Evolutionary conservation across 345 rosid genomes (phyloP).

Genomic region (Syzygium grande): DNA sequence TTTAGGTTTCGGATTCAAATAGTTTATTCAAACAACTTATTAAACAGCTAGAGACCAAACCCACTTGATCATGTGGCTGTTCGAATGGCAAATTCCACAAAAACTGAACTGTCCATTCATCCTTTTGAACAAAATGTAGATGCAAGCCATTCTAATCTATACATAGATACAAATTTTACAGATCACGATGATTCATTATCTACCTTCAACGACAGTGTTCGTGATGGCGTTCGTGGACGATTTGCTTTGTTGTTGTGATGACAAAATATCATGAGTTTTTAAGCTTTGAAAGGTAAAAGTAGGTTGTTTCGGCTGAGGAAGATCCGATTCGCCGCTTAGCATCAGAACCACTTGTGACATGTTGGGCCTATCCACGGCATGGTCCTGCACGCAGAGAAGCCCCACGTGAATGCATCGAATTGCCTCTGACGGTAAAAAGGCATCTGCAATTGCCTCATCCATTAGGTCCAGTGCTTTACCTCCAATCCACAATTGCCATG

Average conservation of each 20-base stretch:
- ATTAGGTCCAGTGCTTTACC: background rate
- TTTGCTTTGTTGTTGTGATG: background rate
- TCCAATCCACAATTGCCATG: background rate
- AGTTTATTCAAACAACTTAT: background rate
- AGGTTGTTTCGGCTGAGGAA: background rate
- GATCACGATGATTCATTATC: background rate
- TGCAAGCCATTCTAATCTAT: background rate
- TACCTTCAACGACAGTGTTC: background rate
- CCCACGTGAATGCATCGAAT: constrained; percentile 13
- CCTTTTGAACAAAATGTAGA: background rate
- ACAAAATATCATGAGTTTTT: background rate
- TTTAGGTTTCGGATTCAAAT: no score
- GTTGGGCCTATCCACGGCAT: constrained; percentile 12
- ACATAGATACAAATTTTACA: background rate
- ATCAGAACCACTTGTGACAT: constrained; percentile 1
- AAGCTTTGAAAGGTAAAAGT: background rate
- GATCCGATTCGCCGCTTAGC: background rate
- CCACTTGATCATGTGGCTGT: background rate
- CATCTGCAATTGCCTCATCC: background rate
- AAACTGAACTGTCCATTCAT: background rate
- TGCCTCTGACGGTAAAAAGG: background rate
- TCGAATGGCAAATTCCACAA: background rate
- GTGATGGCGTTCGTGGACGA: background rate
- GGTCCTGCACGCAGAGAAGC: constrained; percentile 23
- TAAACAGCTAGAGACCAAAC: background rate